Base-by-base conservation (phyloP, 352 stramenopile species). In the Globisporangium polare region DNA sequence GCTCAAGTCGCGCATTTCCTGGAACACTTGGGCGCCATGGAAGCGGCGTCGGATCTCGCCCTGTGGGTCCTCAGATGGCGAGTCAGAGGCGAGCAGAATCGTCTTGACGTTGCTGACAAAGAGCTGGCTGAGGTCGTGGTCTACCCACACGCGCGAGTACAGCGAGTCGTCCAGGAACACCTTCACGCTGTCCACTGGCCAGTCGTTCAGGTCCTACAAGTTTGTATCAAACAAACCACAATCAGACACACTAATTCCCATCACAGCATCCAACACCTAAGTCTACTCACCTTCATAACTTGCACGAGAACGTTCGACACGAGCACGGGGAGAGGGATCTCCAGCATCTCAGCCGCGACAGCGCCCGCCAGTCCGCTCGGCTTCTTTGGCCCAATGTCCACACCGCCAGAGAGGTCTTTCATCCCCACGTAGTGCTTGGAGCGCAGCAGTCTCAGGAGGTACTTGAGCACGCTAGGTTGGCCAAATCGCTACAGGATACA, bases 121-220 rank as follows among this genome's bases (percentile, higher is more conserved):
- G 5, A 75, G 52, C 27, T 76, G 77, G 46, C 84, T 93, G n/a
- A 92, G 64, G 33, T 92, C 83, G 51, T 94, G 81, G 54, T 95
- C 85, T 0, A 95, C 86, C 86, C 86, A 95, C 15, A 87, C 68
- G 47, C 86, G 77, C n/a, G 79, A 75, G 61, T 83, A 84, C 12
- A 95, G 69, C 5, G 86, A 90, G 67, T 95, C 86, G 43, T 94
- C 85, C 3, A 95, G 63, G 68, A 93, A 95, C 18, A 95, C 86
- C 63, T 94, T 95, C 33, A 93, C 76, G 55, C 80, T 93, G 63
- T 95, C 86, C 24, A 89, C 71, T 17, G 84, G 81, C 84, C 84
- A 94, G 6, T 77, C 72, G 13, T 77, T 57, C 18, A 47, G 58
- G 49, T 84, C 65, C 78, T 90, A 58, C 1, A 52, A 5, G 43